Percentiles rank a stretch among this genome's conserved stretches.
Conservation (phyloP, 2,329 filamentous ascomycete species). For the Microascus cirrosus region DNA sequence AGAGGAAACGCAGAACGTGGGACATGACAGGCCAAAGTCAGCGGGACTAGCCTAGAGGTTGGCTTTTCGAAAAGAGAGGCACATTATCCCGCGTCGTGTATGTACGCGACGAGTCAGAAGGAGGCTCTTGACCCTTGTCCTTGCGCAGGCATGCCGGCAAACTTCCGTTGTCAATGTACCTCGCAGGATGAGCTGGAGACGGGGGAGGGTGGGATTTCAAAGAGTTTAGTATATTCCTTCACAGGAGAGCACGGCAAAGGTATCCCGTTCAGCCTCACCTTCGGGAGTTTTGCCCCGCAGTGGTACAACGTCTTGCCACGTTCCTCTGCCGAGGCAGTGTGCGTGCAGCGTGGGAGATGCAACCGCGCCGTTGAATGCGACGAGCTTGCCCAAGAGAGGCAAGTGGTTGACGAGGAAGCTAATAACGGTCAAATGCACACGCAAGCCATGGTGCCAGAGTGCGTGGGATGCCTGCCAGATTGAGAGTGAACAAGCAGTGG, state of each 20-base stretch:
- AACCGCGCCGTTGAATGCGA: not conserved
- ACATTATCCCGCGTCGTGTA: not conserved
- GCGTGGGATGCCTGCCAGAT: too few species aligned
- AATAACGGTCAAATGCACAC: too few species aligned
- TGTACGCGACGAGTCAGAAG: not conserved
- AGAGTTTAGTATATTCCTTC: not conserved
- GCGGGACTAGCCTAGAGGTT: not conserved
- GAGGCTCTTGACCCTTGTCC: not conserved
- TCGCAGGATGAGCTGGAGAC: not conserved
- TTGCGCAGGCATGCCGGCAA: not conserved
- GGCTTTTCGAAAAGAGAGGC: not conserved
- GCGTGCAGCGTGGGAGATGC: not conserved
- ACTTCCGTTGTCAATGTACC: not conserved
- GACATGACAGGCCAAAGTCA: not conserved
- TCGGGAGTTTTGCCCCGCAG: not conserved
- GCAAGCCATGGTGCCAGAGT: too few species aligned
- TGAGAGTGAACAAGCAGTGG: too few species aligned
- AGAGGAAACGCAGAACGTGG: not conserved
- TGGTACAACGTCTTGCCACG: not conserved
- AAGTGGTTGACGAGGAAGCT: not conserved
- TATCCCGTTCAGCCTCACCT: not conserved
- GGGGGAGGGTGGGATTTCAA: not conserved
- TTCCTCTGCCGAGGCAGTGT: not conserved
- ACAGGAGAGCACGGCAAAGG: too few species aligned
- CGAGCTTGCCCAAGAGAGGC: not conserved